Evolutionary conservation across 257 asterid species (phyloP).

Genomic region (Lavandula angustifolia): DNA sequence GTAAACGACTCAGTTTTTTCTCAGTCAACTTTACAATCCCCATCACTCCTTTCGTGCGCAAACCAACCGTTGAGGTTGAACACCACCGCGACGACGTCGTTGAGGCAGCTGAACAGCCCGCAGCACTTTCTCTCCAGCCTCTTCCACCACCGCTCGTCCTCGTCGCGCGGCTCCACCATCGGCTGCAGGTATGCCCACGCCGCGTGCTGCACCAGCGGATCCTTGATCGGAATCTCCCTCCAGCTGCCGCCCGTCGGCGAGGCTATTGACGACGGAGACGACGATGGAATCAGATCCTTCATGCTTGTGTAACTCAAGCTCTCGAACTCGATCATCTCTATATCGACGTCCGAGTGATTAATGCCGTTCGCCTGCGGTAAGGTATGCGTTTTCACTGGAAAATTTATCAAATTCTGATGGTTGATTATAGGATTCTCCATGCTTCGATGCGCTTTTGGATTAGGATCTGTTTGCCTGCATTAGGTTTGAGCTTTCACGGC

Average conservation of each 20-base stretch:
- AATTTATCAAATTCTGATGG: conserved; percentile 29
- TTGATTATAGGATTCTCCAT: conserved; percentile 41
- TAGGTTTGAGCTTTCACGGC: conserved; percentile 9
- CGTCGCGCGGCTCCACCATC: conserved; percentile 40
- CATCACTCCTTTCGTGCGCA: not conserved
- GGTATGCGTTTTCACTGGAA: conserved; percentile 23
- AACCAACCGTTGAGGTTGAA: conserved; percentile 28
- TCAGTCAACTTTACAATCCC: conserved; percentile 34
- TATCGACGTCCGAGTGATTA: conserved; percentile 29
- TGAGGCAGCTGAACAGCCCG: conserved; percentile 49
- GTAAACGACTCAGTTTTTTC: not conserved
- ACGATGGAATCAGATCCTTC: conserved; percentile 56
- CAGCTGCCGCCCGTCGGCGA: conserved; percentile 55
- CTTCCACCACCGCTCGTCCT: conserved; percentile 38
- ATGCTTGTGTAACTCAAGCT: conserved; percentile 56
- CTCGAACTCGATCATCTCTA: conserved; percentile 44
- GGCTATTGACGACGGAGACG: conserved; percentile 44
- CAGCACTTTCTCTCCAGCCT: conserved; percentile 40
- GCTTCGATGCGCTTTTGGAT: conserved; percentile 17
- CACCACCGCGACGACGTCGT: conserved; percentile 48
- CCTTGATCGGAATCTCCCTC: conserved; percentile 80
- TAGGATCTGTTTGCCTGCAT: not conserved
- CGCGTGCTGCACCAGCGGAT: conserved; percentile 80
- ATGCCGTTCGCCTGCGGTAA: conserved; percentile 25
- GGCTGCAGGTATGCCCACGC: conserved; percentile 96